Conservation (phyloP, 441 rosid species). For the Pelargonium citronellum region DNA sequence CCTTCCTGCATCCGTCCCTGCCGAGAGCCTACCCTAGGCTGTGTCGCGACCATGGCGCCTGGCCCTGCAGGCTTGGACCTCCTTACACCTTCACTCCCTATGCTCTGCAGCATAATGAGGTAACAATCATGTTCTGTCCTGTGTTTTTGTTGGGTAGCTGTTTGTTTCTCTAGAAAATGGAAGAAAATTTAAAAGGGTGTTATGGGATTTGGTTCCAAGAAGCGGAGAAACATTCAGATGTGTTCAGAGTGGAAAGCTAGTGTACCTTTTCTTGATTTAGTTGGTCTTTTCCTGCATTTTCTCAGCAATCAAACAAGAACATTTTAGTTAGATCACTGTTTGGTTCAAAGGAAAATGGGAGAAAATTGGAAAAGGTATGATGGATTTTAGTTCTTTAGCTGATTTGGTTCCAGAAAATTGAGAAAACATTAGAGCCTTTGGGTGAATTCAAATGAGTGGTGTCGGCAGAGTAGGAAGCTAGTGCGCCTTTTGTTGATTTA, state of each 20-base stretch:
- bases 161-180: conserved; percentile 3
- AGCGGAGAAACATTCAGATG: not conserved
- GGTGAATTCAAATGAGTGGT: not conserved
- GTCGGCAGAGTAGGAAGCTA: not conserved
- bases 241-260: not conserved
- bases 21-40: conserved; percentile 65
- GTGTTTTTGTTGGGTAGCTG: not conserved
- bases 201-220: not conserved
- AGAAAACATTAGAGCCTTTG: too few relatives aligned
- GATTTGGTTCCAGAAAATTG: not conserved
- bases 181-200: not conserved
- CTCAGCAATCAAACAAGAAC: not conserved
- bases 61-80: conserved; percentile 54
- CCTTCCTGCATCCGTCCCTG: too few relatives aligned
- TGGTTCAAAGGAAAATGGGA: not conserved
- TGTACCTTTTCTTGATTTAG: not conserved
- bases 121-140: conserved; percentile 2
- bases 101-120: conserved; percentile 56
- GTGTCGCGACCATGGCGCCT: conserved; percentile 40
- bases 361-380: not conserved
- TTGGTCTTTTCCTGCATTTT: not conserved
- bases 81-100: conserved; percentile 66
- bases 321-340: not conserved
- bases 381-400: not conserved
- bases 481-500: not conserved